Evolutionary conservation across 768 basidiomycete species (phyloP).

Genomic region (Amanita polypyramis): DNA sequence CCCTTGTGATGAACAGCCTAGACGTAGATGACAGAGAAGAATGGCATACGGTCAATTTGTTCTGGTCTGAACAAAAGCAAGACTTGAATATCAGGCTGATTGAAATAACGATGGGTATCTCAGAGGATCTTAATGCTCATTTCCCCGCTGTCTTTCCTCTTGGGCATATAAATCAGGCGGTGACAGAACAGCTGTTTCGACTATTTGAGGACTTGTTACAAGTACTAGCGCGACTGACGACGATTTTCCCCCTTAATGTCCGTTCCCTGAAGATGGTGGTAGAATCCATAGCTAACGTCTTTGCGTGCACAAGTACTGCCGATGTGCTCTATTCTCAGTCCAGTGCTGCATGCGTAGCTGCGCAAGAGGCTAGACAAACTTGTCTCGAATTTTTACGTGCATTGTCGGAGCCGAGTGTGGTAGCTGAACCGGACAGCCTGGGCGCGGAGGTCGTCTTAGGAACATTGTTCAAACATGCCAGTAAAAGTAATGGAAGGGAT

Average conservation of each 20-base stretch:
- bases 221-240: slow-evolving; percentile 37
- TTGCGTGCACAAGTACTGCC: slow-evolving; percentile 40
- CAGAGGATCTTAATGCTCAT: slow-evolving; percentile 41
- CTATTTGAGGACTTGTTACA: slow-evolving; percentile 42
- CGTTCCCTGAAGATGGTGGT: slow-evolving; percentile 38
- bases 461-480: slow-evolving; percentile 42
- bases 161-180: slow-evolving; percentile 25
- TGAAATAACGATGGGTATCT: slow-evolving; percentile 36
- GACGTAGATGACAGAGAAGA: slow-evolving; percentile 40
- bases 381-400: slow-evolving; percentile 41
- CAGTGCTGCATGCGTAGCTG: slow-evolving; percentile 29
- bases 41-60: slow-evolving; percentile 40
- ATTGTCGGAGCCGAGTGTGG: slow-evolving; percentile 25
- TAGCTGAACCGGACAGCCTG: slow-evolving; percentile 23
- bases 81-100: slow-evolving; percentile 49
- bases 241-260: slow-evolving; percentile 37
- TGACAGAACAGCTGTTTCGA: slow-evolving; percentile 45
- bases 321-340: slow-evolving; percentile 28
- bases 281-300: slow-evolving; percentile 38
- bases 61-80: slow-evolving; percentile 52
- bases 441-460: slow-evolving; percentile 44
- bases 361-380: slow-evolving; percentile 31
- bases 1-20: slow-evolving; percentile 44
- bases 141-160: slow-evolving; percentile 32
- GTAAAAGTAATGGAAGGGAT: slow-evolving; percentile 31